phyloP scores from a whole-genome alignment of 768 basidiomycete genomes.

The Infundibulicybe gibba region DNA sequence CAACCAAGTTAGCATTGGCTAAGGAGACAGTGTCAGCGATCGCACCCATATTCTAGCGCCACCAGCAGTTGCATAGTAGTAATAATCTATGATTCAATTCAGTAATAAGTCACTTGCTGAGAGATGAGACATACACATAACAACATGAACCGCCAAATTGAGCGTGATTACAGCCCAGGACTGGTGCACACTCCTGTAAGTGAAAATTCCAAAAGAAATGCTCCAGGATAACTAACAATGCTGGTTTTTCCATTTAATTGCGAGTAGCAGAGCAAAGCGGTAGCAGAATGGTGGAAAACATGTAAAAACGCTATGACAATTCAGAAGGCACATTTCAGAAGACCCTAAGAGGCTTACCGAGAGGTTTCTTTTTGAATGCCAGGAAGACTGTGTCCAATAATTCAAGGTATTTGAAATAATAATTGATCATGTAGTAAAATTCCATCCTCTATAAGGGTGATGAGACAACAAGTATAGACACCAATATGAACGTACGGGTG shows the following conservation, averaged over 20 bases:
- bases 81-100: constrained; percentile 68
- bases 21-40: constrained; percentile 1
- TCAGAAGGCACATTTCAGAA: background rate
- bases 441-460: constrained; percentile 64
- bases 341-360: constrained; percentile 53
- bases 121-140: constrained; percentile 85
- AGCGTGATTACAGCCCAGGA: constrained; percentile 95
- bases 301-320: constrained; percentile 80
- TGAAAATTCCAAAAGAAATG: constrained; percentile 1
- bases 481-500: constrained; percentile 56
- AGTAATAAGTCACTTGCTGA: background rate
- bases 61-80: constrained; percentile 98
- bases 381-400: constrained; percentile 96
- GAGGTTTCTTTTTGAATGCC: constrained; percentile 95
- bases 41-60: constrained; percentile 94
- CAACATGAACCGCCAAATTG: constrained; percentile 90
- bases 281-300: constrained; percentile 99
- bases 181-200: constrained; percentile 31
- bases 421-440: constrained; percentile 98
- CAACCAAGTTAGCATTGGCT: constrained; percentile 4
- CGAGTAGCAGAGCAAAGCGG: constrained; percentile 89
- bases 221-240: constrained; percentile 56
- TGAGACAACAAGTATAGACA: constrained; percentile 5
- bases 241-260: constrained; percentile 95
- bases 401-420: constrained; percentile 97